Conservation (phyloP, 2,329 filamentous ascomycete genomes). For the Scolecobasidium constrictum region DNA sequence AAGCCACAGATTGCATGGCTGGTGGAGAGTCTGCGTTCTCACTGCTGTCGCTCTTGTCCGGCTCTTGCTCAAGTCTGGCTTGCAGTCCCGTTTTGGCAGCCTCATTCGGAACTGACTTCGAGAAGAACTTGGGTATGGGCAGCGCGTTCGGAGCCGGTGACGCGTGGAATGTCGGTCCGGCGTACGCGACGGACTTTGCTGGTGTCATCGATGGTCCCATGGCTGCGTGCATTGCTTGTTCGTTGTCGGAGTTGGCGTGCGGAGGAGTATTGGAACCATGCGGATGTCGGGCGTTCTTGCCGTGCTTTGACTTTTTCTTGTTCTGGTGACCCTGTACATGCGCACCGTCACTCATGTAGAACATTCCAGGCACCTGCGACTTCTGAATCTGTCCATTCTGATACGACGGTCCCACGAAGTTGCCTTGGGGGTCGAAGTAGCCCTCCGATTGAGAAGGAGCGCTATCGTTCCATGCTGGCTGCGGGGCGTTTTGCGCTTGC, state of each 20-base stretch:
- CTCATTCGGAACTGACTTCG: constrained; percentile 62
- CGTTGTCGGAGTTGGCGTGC: not conserved
- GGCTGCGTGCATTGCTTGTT: not conserved
- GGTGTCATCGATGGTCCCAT: constrained; percentile 7
- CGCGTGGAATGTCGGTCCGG: constrained; percentile 87
- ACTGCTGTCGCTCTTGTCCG: constrained; percentile 29
- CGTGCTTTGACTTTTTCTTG: not conserved
- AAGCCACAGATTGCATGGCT: constrained; percentile 28
- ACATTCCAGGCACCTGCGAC: not conserved
- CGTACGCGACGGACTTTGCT: constrained; percentile 43
- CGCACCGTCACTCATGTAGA: not conserved
- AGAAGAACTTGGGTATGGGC: constrained; percentile 81
- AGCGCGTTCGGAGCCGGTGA: constrained; percentile 85
- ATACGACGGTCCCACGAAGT: not conserved
- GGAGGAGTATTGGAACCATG: not conserved
- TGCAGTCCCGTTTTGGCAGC: constrained; percentile 34
- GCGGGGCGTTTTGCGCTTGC: not conserved
- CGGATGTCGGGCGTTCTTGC: not conserved
- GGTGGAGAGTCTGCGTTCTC: constrained; percentile 43
- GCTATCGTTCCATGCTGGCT: not conserved
- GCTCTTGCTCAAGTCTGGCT: constrained; percentile 33
- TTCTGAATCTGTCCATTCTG: not conserved
- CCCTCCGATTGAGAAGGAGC: not conserved
- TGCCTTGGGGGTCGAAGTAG: not conserved
- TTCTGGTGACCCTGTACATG: not conserved